Base-by-base conservation (phyloP, 2,329 filamentous ascomycete species). In the Aspergillus fijiensis region DNA sequence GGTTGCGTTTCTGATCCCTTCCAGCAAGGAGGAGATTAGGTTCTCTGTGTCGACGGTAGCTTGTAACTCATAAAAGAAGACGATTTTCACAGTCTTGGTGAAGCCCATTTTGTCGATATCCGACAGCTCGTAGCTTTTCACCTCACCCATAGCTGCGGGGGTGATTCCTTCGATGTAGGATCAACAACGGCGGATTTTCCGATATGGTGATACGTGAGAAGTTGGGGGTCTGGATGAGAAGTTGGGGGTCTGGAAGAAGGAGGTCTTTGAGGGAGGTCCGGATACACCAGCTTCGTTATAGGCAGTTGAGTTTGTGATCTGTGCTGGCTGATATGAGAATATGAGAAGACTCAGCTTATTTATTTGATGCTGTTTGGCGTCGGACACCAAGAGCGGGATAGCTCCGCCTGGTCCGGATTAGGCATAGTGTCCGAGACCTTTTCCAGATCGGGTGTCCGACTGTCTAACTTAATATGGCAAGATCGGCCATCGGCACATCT, bases 41-140 rank as follows among this genome's bases (percentile, higher is more conserved):
- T 51, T 31, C 23, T 67, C 51, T 5, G 48, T 16, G 48, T 66
- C 33, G 27, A 49, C 42, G 4, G 33, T 48, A n/a, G 59, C 48
- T 25, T 59, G 54, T 4, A 67, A 54, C 33, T 68, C 60, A 51
- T 69, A 70, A 39, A 67, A 60, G 6, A 69, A 35, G 49, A 64
- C 60, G 14, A 61, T 55, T 53, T 63, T 65, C 53, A 69, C 67
- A 23, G 23, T 62, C 49, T 61, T 69, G n/a, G 49, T 45, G n/a
- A 65, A 55, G 5, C 60, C 65, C 19, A 58, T 49, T 55, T 63
- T 69, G 55, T 70, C 68, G 11, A 68, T 19, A 25, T 69, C 66
- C 14, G 67, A 69, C 39, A 70, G 55, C 48, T 69, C 62, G 55
- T 68, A 64, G 19, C 55, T 64, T 10, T 14, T 51, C 4, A n/a